Percentiles rank a stretch among this genome's conserved stretches.
phyloP scores from a whole-genome alignment of 345 rosid species.

The Corchorus capsularis region DNA sequence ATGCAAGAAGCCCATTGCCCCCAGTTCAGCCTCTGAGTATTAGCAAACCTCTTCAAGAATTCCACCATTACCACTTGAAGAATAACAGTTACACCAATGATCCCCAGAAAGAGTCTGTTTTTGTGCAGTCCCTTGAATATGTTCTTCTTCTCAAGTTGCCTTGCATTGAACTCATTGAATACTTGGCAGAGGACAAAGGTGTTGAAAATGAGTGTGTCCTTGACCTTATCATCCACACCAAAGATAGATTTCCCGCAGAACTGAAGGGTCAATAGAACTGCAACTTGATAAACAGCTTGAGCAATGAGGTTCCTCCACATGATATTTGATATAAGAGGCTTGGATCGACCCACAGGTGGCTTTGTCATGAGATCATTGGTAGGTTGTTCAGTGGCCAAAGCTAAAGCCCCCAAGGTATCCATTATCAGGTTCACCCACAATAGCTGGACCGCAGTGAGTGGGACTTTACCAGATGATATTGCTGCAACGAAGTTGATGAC shows the following conservation, averaged over 20 bases:
- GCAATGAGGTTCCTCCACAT: slow-evolving; percentile 47
- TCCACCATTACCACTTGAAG: slow-evolving; percentile 47
- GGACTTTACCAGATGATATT: slow-evolving; percentile 41
- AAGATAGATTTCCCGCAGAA: slow-evolving; percentile 39
- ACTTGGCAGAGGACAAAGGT: slow-evolving; percentile 40
- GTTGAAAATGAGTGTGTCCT: slow-evolving; percentile 44
- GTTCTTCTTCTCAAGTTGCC: slow-evolving; percentile 46
- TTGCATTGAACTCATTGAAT: slow-evolving; percentile 43
- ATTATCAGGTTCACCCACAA: slow-evolving; percentile 52
- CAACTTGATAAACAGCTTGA: slow-evolving; percentile 46
- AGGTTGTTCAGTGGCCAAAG: slow-evolving; percentile 43
- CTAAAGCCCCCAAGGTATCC: slow-evolving; percentile 46
- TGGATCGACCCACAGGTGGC: slow-evolving; percentile 34
- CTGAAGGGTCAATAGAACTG: slow-evolving; percentile 34
- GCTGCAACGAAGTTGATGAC: slow-evolving; percentile 44
- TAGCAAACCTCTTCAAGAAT: slow-evolving; percentile 43
- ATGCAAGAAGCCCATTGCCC: slow-evolving; percentile 45
- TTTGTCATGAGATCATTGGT: slow-evolving; percentile 40
- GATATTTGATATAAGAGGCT: slow-evolving; percentile 40
- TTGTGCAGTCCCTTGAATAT: slow-evolving; percentile 38
- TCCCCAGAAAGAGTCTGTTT: slow-evolving; percentile 37
- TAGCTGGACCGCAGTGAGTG: slow-evolving; percentile 46
- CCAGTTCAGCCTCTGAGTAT: slow-evolving; percentile 42
- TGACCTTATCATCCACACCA: slow-evolving; percentile 26
- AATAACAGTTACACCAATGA: slow-evolving; percentile 33